Base-by-base conservation (phyloP, 2,329 filamentous ascomycete species). In the Venturia asperata region DNA sequence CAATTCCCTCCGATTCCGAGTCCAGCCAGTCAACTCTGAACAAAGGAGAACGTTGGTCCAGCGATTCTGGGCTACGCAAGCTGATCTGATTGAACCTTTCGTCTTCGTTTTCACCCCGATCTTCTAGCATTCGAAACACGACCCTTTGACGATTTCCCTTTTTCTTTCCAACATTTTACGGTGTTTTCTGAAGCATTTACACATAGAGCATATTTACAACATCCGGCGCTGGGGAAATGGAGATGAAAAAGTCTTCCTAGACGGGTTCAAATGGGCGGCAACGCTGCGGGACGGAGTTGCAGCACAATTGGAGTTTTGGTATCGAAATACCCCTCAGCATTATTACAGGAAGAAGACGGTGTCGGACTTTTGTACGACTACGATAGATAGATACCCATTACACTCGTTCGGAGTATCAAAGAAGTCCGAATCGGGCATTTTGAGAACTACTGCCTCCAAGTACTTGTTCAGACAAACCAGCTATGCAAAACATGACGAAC, bases 271-370 rank as follows among this genome's bases (percentile, higher is more conserved):
- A 7, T 37, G 6, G 52, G 27, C 30, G 49, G 49, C 30, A 58
- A 58, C 15, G 52, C 52, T 58, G 52, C 52, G 30, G 52, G 52
- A 58, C 30, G 30, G 52, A 47, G 49, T 55, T 55, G 49, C 24
- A 34, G 49, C 24, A 55, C 24, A 34, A 17, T 34, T 11, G 52
- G 30, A 58, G 30, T 56, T 56, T 37, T 37, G 37, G 27, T 21
- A 58, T n/a, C 19, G 27, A 19, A 58, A 58, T 58, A 58, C 52
- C 52, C 52, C 52, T 37, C 19, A 58, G 52, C 52, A 58, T 58
- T 37, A 58, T 17, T 34, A 34, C 30, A 58, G 52, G 30, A 58
- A 37, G 52, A 52, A 21, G 47, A 52, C 21, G 47, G 47, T 11
- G 24, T 52, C 47, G 5, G 21, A 27, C 9, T n/a, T 52, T 15